These are phyloP conservation scores for Dacryopinax primogenitus DNA, from an alignment of 768 basidiomycete genomes.

Conservation along the genomic window DNA sequence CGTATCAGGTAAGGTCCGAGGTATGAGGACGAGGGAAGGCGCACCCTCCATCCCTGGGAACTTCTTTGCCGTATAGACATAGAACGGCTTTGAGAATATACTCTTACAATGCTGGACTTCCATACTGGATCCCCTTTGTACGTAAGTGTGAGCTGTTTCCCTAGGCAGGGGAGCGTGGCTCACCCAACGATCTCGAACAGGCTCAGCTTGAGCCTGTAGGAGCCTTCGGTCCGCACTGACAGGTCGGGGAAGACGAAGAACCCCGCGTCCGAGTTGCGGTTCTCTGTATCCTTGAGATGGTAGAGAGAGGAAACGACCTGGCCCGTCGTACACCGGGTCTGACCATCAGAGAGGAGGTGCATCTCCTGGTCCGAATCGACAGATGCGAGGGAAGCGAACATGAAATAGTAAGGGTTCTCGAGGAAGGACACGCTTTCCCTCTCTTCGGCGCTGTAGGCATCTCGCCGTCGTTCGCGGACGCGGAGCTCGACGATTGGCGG, in stretches of 20 bases:
- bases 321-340: conserved; percentile 83
- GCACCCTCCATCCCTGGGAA: conserved; percentile 91
- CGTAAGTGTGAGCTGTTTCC: not conserved
- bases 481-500: conserved; percentile 93
- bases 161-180: conserved; percentile 26
- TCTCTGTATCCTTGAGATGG: conserved; percentile 65
- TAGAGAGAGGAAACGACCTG: conserved; percentile 82
- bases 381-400: conserved; percentile 83
- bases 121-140: conserved; percentile 35
- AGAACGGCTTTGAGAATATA: conserved; percentile 77
- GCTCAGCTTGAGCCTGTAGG: conserved; percentile 62
- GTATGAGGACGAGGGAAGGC: conserved; percentile 20
- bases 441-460: conserved; percentile 8
- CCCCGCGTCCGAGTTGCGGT: conserved; percentile 57
- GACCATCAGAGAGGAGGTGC: conserved; percentile 83
- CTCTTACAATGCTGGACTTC: conserved; percentile 84
- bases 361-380: conserved; percentile 81
- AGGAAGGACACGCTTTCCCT: conserved; percentile 47
- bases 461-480: conserved; percentile 47
- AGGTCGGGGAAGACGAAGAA: conserved; percentile 97
- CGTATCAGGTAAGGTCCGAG: conserved; percentile 11
- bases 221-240: conserved; percentile 82
- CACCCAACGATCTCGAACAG: conserved; percentile 88
- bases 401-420: conserved; percentile 91
- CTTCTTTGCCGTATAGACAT: conserved; percentile 92